phyloP scores from a whole-genome alignment of 352 stramenopile genomes.

The Phytophthora chlamydospora region DNA sequence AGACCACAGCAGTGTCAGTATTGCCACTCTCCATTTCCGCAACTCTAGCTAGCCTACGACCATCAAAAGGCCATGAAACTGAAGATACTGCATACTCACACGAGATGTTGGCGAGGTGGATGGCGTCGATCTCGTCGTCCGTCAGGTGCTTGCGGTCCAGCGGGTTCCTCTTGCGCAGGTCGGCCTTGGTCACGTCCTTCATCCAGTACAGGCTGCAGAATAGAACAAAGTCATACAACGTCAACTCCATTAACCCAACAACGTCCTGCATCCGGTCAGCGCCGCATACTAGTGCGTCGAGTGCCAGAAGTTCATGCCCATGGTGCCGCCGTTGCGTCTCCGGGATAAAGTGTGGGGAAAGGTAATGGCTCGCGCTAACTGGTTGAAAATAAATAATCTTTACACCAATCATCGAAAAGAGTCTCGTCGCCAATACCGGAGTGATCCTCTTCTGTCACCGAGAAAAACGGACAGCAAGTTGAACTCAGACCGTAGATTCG shows the following conservation, averaged over 20 bases:
- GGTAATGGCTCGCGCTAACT: constrained; percentile 1
- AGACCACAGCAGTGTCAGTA: neutral
- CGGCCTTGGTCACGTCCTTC: constrained; percentile 80
- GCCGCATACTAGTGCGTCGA: constrained; percentile 87
- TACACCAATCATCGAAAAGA: constrained; percentile 9
- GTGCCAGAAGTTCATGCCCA: constrained; percentile 92
- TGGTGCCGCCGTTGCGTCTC: constrained; percentile 15
- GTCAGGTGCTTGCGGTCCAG: constrained; percentile 77
- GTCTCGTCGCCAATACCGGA: constrained; percentile 5
- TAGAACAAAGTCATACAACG: neutral
- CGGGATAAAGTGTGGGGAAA: neutral
- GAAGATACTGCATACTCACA: constrained; percentile 37
- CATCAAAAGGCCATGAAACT: neutral
- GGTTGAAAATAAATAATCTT: constrained; percentile 12
- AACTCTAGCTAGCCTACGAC: too few relatives aligned
- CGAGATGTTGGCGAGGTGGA: constrained; percentile 89
- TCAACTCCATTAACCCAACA: neutral
- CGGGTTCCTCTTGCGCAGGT: constrained; percentile 81
- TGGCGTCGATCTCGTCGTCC: constrained; percentile 88
- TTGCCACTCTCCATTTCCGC: too few relatives aligned
- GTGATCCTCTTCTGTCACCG: constrained; percentile 7
- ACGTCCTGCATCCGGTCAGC: neutral
- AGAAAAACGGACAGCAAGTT: constrained; percentile 28
- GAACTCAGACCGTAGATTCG: constrained; percentile 11
- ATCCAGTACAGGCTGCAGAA: constrained; percentile 84